phyloP scores from a whole-genome alignment of 768 basidiomycete species.

The Trametes cubensis region DNA sequence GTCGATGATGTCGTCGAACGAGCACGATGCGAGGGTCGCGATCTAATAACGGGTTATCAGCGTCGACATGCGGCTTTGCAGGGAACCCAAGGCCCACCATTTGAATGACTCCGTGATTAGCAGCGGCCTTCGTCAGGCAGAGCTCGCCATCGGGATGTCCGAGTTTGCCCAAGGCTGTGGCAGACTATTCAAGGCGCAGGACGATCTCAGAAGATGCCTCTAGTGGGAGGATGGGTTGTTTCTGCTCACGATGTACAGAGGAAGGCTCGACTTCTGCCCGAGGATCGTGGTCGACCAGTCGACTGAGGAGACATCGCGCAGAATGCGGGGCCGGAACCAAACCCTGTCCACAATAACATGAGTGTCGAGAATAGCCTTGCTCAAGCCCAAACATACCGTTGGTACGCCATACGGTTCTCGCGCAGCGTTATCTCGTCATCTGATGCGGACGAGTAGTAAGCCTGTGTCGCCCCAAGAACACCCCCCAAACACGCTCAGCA shows the following conservation, averaged over 20 bases:
- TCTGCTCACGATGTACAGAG: slow-evolving; percentile 80
- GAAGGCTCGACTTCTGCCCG: slow-evolving; percentile 74
- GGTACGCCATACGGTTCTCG: slow-evolving; percentile 91
- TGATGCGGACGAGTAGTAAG: slow-evolving; percentile 94
- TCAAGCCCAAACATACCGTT: slow-evolving; percentile 52
- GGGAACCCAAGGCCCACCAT: slow-evolving; percentile 48
- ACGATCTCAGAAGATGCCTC: slow-evolving; percentile 47
- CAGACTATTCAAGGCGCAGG: slow-evolving; percentile 42
- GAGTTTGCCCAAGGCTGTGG: slow-evolving; percentile 89
- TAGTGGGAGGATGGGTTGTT: slow-evolving; percentile 73
- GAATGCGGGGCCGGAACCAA: slow-evolving; percentile 41
- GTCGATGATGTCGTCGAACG: slow-evolving; percentile 93
- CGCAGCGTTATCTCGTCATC: slow-evolving; percentile 92
- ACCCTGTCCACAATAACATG: slow-evolving; percentile 27
- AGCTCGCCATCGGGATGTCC: slow-evolving; percentile 96
- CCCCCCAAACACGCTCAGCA: neutral
- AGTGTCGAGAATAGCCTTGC: neutral
- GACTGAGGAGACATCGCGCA: slow-evolving; percentile 84
- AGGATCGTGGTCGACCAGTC: slow-evolving; percentile 85
- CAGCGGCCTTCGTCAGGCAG: slow-evolving; percentile 88
- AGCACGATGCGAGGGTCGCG: slow-evolving; percentile 94
- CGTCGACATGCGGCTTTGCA: neutral
- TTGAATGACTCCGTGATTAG: slow-evolving; percentile 72
- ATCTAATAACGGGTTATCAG: slow-evolving; percentile 57
- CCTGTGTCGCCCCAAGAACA: slow-evolving; percentile 38